A percentile compares a stretch with the other conserved stretches of the same genome.
phyloP scores from a whole-genome alignment of 1,284 basidiomycete species.

The Trichosporon faecale region DNA sequence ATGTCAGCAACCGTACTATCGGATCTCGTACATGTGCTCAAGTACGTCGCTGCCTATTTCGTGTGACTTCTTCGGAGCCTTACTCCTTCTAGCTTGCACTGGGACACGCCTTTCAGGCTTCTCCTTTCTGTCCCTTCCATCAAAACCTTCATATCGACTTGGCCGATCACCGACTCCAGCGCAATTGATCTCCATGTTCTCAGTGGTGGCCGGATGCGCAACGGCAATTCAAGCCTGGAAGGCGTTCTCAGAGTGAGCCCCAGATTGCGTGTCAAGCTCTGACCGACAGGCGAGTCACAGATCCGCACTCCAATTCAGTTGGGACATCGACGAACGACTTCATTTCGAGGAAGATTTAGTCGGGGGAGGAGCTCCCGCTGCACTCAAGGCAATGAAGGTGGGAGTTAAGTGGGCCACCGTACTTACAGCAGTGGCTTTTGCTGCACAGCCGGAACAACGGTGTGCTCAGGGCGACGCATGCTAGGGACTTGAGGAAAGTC shows the following conservation, averaged over 20 bases:
- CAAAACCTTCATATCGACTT: conserved; percentile 30
- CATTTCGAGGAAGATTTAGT: conserved; percentile 29
- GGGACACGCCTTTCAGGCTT: conserved; percentile 30
- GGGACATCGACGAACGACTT: conserved; percentile 20
- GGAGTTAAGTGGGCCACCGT: not conserved
- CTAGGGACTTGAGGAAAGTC: not conserved
- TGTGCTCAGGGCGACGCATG: conserved; percentile 22
- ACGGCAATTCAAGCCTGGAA: conserved; percentile 20
- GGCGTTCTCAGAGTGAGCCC: conserved; percentile 16
- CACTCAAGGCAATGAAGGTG: conserved; percentile 39
- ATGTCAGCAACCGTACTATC: conserved; percentile 27
- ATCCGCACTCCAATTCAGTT: not conserved
- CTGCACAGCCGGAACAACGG: conserved; percentile 34
- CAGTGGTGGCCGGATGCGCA: conserved; percentile 21
- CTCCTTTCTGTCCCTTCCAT: conserved; percentile 42
- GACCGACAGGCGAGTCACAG: not conserved
- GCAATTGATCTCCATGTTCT: conserved; percentile 36
- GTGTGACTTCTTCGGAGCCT: too few relatives aligned
- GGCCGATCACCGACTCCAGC: conserved; percentile 37
- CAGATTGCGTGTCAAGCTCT: not conserved
- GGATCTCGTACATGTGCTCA: conserved; percentile 40
- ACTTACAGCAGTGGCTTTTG: conserved; percentile 31
- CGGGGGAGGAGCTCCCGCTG: conserved; percentile 30
- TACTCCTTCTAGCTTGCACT: conserved; percentile 28
- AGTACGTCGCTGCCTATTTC: conserved; percentile 23